Evolutionary conservation across 2,329 filamentous ascomycete genomes (phyloP).

Genomic region (Cercospora sp.): DNA sequence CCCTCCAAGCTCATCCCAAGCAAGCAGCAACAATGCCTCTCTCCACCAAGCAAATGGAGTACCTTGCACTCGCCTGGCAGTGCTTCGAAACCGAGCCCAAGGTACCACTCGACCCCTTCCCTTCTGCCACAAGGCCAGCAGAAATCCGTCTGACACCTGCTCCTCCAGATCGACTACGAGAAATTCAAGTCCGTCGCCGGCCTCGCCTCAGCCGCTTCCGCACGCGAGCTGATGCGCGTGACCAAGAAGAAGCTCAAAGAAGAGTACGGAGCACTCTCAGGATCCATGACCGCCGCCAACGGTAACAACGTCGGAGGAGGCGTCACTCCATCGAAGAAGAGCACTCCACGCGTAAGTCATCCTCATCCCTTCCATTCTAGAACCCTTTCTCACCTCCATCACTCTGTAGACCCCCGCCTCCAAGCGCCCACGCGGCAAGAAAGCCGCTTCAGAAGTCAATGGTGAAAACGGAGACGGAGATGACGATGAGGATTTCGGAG

Average conservation of each 20-base stretch:
- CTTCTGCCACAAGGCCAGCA: neutral
- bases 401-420: conserved; percentile 2
- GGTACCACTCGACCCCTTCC: conserved; percentile 17
- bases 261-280: conserved; percentile 30
- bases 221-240: conserved; percentile 38
- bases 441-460: conserved; percentile 5
- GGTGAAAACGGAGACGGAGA: neutral
- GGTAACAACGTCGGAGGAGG: neutral
- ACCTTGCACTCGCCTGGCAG: conserved; percentile 36
- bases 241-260: conserved; percentile 39
- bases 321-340: conserved; percentile 1
- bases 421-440: conserved; percentile 14
- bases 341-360: neutral
- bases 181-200: conserved; percentile 35
- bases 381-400: neutral
- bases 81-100: conserved; percentile 38
- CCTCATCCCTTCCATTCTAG: neutral
- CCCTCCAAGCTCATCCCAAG: neutral
- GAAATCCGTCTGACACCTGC: neutral
- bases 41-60: conserved; percentile 33
- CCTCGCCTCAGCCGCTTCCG: conserved; percentile 32
- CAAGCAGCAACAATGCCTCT: conserved; percentile 29
- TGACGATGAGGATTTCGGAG: conserved; percentile 13
- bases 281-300: conserved; percentile 5
- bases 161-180: conserved; percentile 37